Base-by-base conservation (phyloP, 352 stramenopile species). In the Globisporangium middletonii region DNA sequence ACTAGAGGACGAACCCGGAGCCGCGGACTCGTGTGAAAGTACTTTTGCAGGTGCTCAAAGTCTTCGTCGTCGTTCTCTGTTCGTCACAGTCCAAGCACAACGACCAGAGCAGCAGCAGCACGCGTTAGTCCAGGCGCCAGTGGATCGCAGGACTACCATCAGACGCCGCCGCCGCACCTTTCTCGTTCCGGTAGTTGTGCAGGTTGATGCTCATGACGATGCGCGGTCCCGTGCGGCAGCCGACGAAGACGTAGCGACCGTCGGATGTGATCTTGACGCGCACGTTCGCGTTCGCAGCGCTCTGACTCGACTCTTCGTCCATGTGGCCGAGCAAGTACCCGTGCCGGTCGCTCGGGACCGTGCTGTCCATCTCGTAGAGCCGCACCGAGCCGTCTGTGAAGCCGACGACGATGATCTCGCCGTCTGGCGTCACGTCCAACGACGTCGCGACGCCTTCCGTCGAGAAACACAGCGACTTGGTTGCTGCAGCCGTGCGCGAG, bases 331-430 rank as follows among this genome's bases (percentile, higher is more conserved):
- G 62, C 4, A 92, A 60, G 55, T 94, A 94, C 0, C 77, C 83
- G 35, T 90, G 77, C 5, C 82, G 82, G 51, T 94, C 84, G 57
- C 83, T 92, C 1, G 82, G 81, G 1, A 92, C 81, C 19, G 67
- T 89, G 65, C 84, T 91, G 63, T 94, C 82, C 79, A 92, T 89
- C 60, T 92, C 84, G 49, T 88, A 94, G 18, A 94, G 64, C 2
- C 82, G 68, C 33, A 94, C 76, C 0, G 82, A 90, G 4, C 82
- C 84, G 47, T 94, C 82, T 2, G 71, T 86, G 59, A 92, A 92
- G 13, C 78, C 84, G 13, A 86, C 82, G n/a, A 94, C 73, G 48
- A 94, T 72, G 53, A 86, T 89, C 52, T 94, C 80, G 4, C 84
- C 84, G 41, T 92, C 82, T 1, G 82, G 82, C 11, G 65, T 88